Evolutionary conservation across 441 rosid genomes (phyloP).

Genomic region (Pelargonium australe): DNA sequence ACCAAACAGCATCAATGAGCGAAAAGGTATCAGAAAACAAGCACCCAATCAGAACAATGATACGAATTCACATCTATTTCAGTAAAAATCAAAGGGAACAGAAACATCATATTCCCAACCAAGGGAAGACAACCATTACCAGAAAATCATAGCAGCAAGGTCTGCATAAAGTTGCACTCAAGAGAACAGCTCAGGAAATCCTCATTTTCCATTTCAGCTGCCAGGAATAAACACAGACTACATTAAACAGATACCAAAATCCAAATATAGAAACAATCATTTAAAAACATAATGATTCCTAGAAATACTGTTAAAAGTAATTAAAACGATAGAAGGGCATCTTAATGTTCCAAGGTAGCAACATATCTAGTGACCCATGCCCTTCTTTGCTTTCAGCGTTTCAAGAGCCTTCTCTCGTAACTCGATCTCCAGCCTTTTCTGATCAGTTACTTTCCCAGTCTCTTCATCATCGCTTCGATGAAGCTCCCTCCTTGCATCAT

Average conservation of each 20-base stretch:
- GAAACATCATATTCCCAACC: constrained; percentile 27
- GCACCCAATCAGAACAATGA: constrained; percentile 9
- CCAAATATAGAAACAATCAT: constrained; percentile 19
- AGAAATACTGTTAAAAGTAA: constrained; percentile 25
- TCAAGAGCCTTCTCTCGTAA: constrained; percentile 88
- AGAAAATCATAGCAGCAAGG: constrained; percentile 62
- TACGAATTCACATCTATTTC: constrained; percentile 19
- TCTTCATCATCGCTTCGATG: constrained; percentile 40
- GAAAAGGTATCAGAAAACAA: constrained; percentile 6
- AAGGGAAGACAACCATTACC: constrained; percentile 55
- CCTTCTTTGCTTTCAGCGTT: constrained; percentile 93
- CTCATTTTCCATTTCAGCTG: constrained; percentile 75
- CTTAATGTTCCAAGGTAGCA: constrained; percentile 22
- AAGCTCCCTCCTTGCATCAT: constrained; percentile 25
- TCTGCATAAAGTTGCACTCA: constrained; percentile 69
- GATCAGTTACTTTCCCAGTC: constrained; percentile 34
- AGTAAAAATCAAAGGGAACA: not conserved
- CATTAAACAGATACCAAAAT: constrained; percentile 33
- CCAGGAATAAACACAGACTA: constrained; percentile 48
- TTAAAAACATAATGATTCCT: constrained; percentile 16
- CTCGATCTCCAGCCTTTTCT: constrained; percentile 89
- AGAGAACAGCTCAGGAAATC: constrained; percentile 76
- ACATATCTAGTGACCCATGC: constrained; percentile 41
- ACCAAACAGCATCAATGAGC: constrained; percentile 3
- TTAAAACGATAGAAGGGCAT: constrained; percentile 21